Percentiles rank a stretch among this genome's conserved stretches.
Evolutionary conservation across 768 basidiomycete genomes (phyloP).

Genomic region (Hysterangium stoloniferum): DNA sequence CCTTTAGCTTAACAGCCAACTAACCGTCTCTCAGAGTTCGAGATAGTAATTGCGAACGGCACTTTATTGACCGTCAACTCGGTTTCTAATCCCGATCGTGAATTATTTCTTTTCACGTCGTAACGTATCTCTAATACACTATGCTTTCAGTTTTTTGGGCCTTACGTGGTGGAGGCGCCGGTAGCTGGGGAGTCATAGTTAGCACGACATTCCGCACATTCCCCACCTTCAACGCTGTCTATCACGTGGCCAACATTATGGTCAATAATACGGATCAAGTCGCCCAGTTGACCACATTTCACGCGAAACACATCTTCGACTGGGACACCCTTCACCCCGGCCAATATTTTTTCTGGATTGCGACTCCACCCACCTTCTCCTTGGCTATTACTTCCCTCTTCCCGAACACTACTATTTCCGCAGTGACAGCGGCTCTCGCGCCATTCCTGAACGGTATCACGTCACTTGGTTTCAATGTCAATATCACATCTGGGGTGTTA

Average conservation of each 20-base stretch:
- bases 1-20: background rate
- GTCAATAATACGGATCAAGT: background rate
- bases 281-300: background rate
- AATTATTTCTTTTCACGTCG: background rate
- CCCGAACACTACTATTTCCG: slow-evolving; percentile 15
- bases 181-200: slow-evolving; percentile 31
- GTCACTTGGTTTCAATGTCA: slow-evolving; percentile 12
- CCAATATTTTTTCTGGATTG: slow-evolving; percentile 13
- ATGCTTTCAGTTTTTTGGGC: slow-evolving; percentile 16
- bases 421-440: slow-evolving; percentile 14
- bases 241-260: background rate
- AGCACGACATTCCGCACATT: slow-evolving; percentile 28
- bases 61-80: slow-evolving; percentile 20
- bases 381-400: slow-evolving; percentile 13
- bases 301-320: background rate
- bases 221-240: slow-evolving; percentile 25
- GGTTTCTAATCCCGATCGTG: slow-evolving; percentile 22
- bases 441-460: slow-evolving; percentile 19
- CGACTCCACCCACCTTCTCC: background rate
- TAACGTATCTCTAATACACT: background rate
- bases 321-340: background rate
- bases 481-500: background rate
- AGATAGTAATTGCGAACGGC: slow-evolving; percentile 27
- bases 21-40: slow-evolving; percentile 16
- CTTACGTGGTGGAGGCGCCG: slow-evolving; percentile 17